Evolutionary conservation across 352 stramenopile species (phyloP).

Genomic region (Phytopythium litorale): DNA sequence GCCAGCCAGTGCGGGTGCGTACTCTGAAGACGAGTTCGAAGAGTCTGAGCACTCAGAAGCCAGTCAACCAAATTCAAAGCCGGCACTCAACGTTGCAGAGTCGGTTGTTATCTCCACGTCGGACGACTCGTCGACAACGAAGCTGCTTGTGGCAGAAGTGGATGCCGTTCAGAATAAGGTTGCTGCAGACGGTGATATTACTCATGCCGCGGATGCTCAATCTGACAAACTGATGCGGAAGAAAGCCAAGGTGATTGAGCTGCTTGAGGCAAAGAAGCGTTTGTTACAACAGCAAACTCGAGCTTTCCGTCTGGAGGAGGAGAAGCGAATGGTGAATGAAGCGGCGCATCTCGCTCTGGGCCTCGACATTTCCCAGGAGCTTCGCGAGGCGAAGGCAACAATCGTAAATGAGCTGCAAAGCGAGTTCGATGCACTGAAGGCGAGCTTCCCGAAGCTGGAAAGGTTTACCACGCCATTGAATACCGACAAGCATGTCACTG

Average conservation of each 20-base stretch:
- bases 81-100: not conserved
- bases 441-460: slow-evolving; percentile 18
- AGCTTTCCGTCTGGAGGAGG: slow-evolving; percentile 31
- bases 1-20: not conserved
- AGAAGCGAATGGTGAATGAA: slow-evolving; percentile 33
- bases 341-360: slow-evolving; percentile 34
- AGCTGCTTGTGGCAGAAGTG: slow-evolving; percentile 34
- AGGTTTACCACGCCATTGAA: not conserved
- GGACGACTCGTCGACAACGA: slow-evolving; percentile 53
- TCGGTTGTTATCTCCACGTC: slow-evolving; percentile 22
- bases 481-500: not conserved
- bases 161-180: slow-evolving; percentile 8
- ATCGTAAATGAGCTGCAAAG: slow-evolving; percentile 23
- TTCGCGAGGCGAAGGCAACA: slow-evolving; percentile 19
- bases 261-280: slow-evolving; percentile 32
- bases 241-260: slow-evolving; percentile 32
- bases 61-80: not conserved
- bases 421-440: slow-evolving; percentile 29
- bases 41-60: slow-evolving; percentile 6
- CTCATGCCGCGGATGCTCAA: slow-evolving; percentile 1
- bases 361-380: slow-evolving; percentile 26
- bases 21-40: slow-evolving; percentile 24
- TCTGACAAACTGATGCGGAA: slow-evolving; percentile 34
- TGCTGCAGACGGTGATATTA: not conserved
- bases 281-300: slow-evolving; percentile 27